Percentiles rank a stretch among this genome's conserved stretches.
Conservation (phyloP, 768 basidiomycete genomes). For the Fistulinella prunicolor region DNA sequence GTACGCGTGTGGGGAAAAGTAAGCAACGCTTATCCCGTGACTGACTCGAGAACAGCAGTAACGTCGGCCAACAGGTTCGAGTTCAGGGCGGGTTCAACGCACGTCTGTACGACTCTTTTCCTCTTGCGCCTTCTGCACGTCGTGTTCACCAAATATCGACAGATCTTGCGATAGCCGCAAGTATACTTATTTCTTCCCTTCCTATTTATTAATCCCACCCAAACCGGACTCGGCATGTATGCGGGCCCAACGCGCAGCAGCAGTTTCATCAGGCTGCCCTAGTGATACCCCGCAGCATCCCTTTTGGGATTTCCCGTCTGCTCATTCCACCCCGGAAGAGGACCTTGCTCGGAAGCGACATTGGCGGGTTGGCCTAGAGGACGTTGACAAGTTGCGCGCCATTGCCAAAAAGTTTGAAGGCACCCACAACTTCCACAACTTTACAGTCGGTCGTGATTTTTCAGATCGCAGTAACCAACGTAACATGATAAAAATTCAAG, state of each 20-base stretch:
- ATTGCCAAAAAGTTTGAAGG: slow-evolving; percentile 70
- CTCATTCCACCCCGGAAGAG: slow-evolving; percentile 45
- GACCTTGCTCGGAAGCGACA: slow-evolving; percentile 64
- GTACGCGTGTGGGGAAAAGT: slow-evolving; percentile 93
- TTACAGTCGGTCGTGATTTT: slow-evolving; percentile 86
- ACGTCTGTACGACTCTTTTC: slow-evolving; percentile 47
- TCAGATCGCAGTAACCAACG: slow-evolving; percentile 78
- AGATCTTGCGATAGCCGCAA: slow-evolving; percentile 93
- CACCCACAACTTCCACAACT: slow-evolving; percentile 98
- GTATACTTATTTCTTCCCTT: slow-evolving; percentile 96
- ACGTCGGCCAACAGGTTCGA: slow-evolving; percentile 44
- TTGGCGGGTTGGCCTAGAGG: slow-evolving; percentile 61
- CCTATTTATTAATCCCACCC: slow-evolving; percentile 89
- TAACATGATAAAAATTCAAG: slow-evolving; percentile 87
- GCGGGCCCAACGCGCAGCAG: slow-evolving; percentile 39
- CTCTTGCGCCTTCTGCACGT: background rate
- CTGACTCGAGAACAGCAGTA: background rate
- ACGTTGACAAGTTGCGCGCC: slow-evolving; percentile 54
- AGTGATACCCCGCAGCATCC: slow-evolving; percentile 43
- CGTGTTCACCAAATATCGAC: slow-evolving; percentile 9
- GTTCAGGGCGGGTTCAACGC: slow-evolving; percentile 84
- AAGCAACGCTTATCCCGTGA: background rate
- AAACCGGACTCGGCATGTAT: slow-evolving; percentile 68
- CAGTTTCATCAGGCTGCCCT: slow-evolving; percentile 19
- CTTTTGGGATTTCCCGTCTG: slow-evolving; percentile 56